Evolutionary conservation across 2,329 filamentous ascomycete species (phyloP).

Genomic region (Diplocarpon rosae): DNA sequence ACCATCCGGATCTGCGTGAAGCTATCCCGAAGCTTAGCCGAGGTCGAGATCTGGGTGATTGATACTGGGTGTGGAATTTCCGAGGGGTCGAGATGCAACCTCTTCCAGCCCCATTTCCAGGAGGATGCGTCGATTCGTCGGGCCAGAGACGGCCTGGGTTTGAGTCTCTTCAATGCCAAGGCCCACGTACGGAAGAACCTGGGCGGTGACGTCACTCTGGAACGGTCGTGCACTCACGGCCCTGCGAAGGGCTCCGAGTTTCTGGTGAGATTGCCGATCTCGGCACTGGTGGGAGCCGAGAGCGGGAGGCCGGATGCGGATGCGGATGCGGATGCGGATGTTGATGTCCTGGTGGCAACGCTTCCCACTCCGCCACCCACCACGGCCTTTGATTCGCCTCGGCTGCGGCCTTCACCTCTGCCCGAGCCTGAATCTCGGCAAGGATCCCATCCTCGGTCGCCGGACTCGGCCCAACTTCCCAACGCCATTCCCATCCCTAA

Average conservation of each 20-base stretch:
- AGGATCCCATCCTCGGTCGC: too few relatives aligned
- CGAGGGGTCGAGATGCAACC: slow-evolving; percentile 49
- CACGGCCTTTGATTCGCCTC: too few relatives aligned
- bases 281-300: slow-evolving; percentile 10
- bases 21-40: slow-evolving; percentile 38
- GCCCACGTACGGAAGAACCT: slow-evolving; percentile 53
- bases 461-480: too few relatives aligned
- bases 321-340: too few relatives aligned
- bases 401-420: too few relatives aligned
- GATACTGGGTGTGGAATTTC: slow-evolving; percentile 62
- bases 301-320: too few relatives aligned
- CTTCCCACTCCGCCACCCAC: too few relatives aligned
- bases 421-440: too few relatives aligned
- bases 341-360: too few relatives aligned
- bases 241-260: slow-evolving; percentile 55
- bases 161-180: slow-evolving; percentile 63
- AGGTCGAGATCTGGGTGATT: slow-evolving; percentile 48
- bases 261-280: slow-evolving; percentile 49
- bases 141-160: slow-evolving; percentile 55
- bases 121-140: slow-evolving; percentile 58
- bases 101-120: slow-evolving; percentile 61
- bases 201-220: slow-evolving; percentile 55
- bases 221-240: slow-evolving; percentile 50
- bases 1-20: slow-evolving; percentile 48
- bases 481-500: too few relatives aligned